phyloP scores from a whole-genome alignment of 495 filamentous ascomycete genomes.

The Daldinia bambusicola region DNA sequence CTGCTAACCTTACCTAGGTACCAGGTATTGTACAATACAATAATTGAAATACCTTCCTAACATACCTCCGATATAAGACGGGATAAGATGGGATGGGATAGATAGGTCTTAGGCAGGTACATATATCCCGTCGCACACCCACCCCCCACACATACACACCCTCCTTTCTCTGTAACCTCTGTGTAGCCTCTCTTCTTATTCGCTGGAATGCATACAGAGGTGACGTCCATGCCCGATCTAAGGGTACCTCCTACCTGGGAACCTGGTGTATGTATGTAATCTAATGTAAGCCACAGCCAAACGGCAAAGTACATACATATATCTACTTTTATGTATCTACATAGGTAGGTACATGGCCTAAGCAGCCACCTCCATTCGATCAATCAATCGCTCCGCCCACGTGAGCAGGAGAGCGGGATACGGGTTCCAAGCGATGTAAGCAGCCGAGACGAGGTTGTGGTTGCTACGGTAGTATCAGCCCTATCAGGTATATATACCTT shows the following conservation, averaged over 20 bases:
- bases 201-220: not conserved
- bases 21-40: too few relatives aligned
- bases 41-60: too few relatives aligned
- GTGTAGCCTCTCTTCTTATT: not conserved
- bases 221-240: too few relatives aligned
- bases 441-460: constrained; percentile 9
- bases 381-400: constrained; percentile 4
- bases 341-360: not conserved
- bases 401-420: not conserved
- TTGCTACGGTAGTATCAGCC: constrained; percentile 27
- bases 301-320: not conserved
- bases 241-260: too few relatives aligned
- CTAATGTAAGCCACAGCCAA: too few relatives aligned
- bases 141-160: not conserved
- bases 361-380: constrained; percentile 1
- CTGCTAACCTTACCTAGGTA: too few relatives aligned
- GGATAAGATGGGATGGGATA: not conserved
- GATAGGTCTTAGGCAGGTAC: not conserved
- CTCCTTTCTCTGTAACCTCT: too few relatives aligned
- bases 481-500: constrained; percentile 2
- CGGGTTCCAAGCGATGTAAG: not conserved
- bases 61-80: too few relatives aligned
- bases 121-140: not conserved
- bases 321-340: not conserved
- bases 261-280: not conserved